A percentile compares a stretch with the other conserved stretches of the same genome.
Conservation (phyloP, 495 filamentous ascomycete genomes). For the Lepidopterella palustris region DNA sequence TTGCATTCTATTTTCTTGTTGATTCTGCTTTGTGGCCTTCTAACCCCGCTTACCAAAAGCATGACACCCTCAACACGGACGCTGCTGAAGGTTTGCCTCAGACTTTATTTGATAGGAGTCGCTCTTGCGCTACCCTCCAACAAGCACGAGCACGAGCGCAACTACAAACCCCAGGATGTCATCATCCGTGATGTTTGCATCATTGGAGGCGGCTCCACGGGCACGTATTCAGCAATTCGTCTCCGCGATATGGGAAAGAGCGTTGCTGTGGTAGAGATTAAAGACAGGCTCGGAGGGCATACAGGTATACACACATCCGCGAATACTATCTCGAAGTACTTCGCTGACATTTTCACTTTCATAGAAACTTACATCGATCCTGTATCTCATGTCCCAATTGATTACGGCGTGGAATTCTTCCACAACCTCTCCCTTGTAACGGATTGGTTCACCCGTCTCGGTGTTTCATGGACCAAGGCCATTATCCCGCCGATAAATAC, state of each 20-base stretch:
- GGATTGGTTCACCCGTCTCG: constrained; percentile 39
- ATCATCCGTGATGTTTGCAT: constrained; percentile 40
- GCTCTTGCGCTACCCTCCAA: not conserved
- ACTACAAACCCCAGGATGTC: not conserved
- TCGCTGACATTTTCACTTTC: not conserved
- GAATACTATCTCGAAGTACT: too few species aligned
- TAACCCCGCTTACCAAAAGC: not conserved
- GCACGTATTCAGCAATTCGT: constrained; percentile 44
- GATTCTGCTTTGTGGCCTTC: too few species aligned
- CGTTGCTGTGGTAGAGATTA: constrained; percentile 43
- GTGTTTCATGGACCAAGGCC: constrained; percentile 21
- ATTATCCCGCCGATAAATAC: not conserved
- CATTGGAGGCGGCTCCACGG: constrained; percentile 45
- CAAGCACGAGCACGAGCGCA: not conserved
- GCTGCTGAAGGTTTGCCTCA: not conserved
- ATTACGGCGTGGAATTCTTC: constrained; percentile 43
- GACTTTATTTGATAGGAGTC: not conserved
- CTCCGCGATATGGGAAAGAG: constrained; percentile 40
- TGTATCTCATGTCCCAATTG: constrained; percentile 36
- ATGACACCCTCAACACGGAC: not conserved
- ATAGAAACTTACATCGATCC: constrained; percentile 43
- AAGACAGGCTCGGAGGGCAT: constrained; percentile 41
- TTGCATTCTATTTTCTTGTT: too few species aligned
- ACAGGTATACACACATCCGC: constrained; percentile 37
- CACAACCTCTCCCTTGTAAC: constrained; percentile 35